These are phyloP conservation scores for Phytophthora syringae DNA, from an alignment of 352 stramenopile genomes.

Conservation along the genomic window DNA sequence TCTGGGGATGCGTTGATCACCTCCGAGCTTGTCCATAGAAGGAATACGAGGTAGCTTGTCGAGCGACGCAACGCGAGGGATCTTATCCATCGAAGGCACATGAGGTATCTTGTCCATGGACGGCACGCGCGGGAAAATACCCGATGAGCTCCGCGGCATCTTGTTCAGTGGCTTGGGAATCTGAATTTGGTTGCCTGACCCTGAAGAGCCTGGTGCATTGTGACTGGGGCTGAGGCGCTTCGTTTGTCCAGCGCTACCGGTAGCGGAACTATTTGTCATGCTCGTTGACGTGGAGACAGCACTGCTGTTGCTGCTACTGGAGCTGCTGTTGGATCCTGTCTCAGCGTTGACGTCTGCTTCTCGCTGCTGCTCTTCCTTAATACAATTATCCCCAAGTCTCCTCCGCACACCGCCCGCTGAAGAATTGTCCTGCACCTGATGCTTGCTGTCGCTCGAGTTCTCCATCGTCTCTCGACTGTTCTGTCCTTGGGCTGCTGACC, in stretches of 20 bases:
- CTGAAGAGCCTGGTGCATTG: slow-evolving; percentile 36
- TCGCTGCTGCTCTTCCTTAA: slow-evolving; percentile 44
- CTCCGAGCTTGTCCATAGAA: slow-evolving; percentile 73
- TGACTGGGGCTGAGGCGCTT: slow-evolving; percentile 62
- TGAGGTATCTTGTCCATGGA: slow-evolving; percentile 76
- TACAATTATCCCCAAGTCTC: slow-evolving; percentile 26
- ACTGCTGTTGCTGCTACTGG: slow-evolving; percentile 16
- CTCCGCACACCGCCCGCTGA: slow-evolving; percentile 21
- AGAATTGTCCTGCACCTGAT: slow-evolving; percentile 22
- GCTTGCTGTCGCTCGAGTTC: slow-evolving; percentile 17
- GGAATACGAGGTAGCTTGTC: slow-evolving; percentile 72
- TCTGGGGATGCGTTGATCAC: slow-evolving; percentile 56
- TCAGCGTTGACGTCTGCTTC: slow-evolving; percentile 29
- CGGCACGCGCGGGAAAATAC: slow-evolving; percentile 80
- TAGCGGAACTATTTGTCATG: slow-evolving; percentile 18
- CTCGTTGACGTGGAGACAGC: slow-evolving; percentile 11
- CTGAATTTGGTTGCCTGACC: slow-evolving; percentile 66
- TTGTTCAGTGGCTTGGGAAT: slow-evolving; percentile 81
- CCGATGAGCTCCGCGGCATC: slow-evolving; percentile 79
- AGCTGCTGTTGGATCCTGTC: slow-evolving; percentile 15
- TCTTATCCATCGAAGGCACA: slow-evolving; percentile 66
- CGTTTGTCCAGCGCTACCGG: slow-evolving; percentile 14
- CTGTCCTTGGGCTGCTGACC: background rate
- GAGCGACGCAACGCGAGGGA: slow-evolving; percentile 73
- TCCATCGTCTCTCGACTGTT: slow-evolving; percentile 25